Conservation (phyloP, 495 filamentous ascomycete species). For the Elasticomyces elasticus region DNA sequence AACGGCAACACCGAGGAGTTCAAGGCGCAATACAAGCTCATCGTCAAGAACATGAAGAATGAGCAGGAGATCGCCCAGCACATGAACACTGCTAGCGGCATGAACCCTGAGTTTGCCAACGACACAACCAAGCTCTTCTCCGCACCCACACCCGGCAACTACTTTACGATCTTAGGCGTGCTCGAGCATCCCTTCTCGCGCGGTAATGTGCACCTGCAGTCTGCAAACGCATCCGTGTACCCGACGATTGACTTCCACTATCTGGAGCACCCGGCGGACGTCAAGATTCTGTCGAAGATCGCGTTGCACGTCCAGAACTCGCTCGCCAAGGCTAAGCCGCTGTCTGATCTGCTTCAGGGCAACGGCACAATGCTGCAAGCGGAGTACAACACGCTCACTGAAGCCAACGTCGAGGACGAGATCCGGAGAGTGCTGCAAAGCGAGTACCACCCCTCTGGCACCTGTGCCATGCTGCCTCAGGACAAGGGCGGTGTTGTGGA, state of each 20-base stretch:
- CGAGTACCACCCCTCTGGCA: constrained; percentile 19
- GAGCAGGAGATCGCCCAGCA: constrained; percentile 2
- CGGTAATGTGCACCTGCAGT: constrained; percentile 18
- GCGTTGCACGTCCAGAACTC: constrained; percentile 3
- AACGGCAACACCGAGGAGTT: neutral
- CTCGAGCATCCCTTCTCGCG: constrained; percentile 17
- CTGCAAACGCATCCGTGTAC: constrained; percentile 1
- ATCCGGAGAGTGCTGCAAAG: constrained; percentile 3
- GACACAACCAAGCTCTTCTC: constrained; percentile 15
- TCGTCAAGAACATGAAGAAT: neutral
- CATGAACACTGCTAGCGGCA: constrained; percentile 4
- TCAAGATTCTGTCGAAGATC: constrained; percentile 7
- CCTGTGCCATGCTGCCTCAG: constrained; percentile 29
- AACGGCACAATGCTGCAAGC: neutral
- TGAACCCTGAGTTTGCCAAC: neutral
- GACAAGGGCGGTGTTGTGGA: constrained; percentile 42
- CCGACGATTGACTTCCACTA: constrained; percentile 15
- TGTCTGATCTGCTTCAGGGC: neutral
- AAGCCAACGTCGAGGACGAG: constrained; percentile 5
- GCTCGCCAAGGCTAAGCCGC: neutral
- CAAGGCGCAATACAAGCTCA: neutral
- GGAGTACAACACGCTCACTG: constrained; percentile 1
- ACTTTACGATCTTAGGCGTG: constrained; percentile 11
- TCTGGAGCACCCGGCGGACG: constrained; percentile 6
- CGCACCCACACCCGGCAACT: constrained; percentile 9